A percentile compares a stretch with the other conserved stretches of the same genome.
These are phyloP conservation scores for Bipolaris bicolor DNA, from an alignment of 2,329 filamentous ascomycete genomes.

Conservation along the genomic window DNA sequence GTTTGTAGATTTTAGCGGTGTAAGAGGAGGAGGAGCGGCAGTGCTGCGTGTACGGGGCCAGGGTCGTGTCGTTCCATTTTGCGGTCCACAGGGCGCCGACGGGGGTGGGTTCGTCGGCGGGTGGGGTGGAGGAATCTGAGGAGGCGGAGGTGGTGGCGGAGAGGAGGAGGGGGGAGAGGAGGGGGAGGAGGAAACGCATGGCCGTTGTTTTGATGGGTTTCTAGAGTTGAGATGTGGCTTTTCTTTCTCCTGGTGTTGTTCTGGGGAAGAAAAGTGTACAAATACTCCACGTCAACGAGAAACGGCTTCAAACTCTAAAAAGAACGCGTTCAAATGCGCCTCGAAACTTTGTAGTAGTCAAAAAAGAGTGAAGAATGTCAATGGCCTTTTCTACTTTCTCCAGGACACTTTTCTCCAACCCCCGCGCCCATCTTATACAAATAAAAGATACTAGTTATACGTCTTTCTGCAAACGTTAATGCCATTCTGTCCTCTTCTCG, in stretches of 20 bases:
- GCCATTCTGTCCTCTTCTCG: constrained; percentile 27
- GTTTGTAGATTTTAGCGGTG: constrained; percentile 39
- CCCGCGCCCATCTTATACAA: neutral
- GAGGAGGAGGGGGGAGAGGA: constrained; percentile 5
- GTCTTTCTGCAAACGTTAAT: neutral
- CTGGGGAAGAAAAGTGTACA: neutral
- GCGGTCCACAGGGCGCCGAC: constrained; percentile 41
- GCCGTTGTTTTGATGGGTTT: no score
- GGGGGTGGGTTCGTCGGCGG: constrained; percentile 35
- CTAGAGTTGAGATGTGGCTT: neutral
- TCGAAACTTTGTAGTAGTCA: neutral
- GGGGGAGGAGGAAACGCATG: constrained; percentile 14
- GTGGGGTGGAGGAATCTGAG: constrained; percentile 5
- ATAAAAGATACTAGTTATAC: no score
- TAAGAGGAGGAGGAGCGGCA: constrained; percentile 29
- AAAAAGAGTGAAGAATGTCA: neutral
- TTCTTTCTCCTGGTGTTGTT: neutral
- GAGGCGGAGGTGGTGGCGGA: constrained; percentile 2
- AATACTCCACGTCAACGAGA: neutral
- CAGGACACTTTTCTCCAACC: no score
- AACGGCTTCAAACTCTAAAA: neutral
- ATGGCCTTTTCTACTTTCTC: no score
- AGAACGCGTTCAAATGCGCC: neutral
- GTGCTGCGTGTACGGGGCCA: constrained; percentile 30
- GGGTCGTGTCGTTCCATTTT: constrained; percentile 32